phyloP scores from a whole-genome alignment of 306 rosid species.

The Datisca glomerata region DNA sequence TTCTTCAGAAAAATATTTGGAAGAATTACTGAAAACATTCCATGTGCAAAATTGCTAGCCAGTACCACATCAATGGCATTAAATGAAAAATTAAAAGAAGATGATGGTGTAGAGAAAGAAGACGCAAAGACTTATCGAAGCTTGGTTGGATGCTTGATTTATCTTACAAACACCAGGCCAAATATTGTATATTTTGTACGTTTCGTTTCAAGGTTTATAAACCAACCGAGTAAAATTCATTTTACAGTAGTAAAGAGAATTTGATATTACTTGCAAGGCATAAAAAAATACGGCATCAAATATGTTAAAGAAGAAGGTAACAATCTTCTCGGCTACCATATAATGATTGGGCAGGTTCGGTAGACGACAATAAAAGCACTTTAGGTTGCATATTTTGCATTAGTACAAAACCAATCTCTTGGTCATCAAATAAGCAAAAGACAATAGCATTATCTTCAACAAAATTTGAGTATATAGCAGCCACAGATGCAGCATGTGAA shows the following conservation, averaged over 20 bases:
- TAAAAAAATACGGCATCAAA: too few species aligned
- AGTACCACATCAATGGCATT: background rate
- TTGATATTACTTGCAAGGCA: too few species aligned
- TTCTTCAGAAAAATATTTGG: slow-evolving; percentile 1
- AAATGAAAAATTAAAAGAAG: background rate
- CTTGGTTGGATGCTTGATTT: background rate
- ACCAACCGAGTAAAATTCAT: background rate
- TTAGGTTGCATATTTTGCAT: background rate
- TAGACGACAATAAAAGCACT: background rate
- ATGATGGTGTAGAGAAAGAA: background rate
- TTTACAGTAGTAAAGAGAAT: background rate
- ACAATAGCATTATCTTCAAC: background rate
- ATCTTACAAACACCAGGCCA: background rate
- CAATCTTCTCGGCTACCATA: background rate
- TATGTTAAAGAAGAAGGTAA: too few species aligned
- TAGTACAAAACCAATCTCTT: background rate
- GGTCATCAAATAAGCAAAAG: too few species aligned
- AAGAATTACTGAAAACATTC: background rate
- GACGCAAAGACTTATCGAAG: background rate
- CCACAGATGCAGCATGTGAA: background rate
- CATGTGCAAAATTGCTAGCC: background rate
- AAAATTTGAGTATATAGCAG: background rate
- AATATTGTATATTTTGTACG: background rate
- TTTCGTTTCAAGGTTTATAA: background rate
- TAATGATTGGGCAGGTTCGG: background rate